These are phyloP conservation scores for Kwoniella bestiolae DNA, from an alignment of 768 basidiomycete genomes.

Conservation along the genomic window DNA sequence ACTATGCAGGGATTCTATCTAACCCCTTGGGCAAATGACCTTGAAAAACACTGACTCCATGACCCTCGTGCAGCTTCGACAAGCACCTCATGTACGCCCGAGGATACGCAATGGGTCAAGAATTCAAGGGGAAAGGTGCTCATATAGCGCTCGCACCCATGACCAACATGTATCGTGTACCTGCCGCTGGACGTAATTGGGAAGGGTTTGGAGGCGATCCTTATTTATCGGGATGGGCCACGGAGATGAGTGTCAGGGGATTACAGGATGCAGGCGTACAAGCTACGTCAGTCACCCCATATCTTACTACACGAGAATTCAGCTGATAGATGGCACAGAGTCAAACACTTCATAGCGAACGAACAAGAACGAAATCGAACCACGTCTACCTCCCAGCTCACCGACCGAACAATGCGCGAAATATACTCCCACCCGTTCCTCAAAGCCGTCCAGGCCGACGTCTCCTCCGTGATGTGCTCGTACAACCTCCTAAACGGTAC, in stretches of 20 bases:
- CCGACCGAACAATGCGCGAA: slow-evolving; percentile 70
- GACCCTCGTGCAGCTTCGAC: slow-evolving; percentile 63
- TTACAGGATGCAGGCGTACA: slow-evolving; percentile 68
- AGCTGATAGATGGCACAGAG: slow-evolving; percentile 13
- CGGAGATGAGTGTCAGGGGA: slow-evolving; percentile 78
- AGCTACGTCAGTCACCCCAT: slow-evolving; percentile 58
- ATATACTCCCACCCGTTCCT: slow-evolving; percentile 57
- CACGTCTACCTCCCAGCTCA: slow-evolving; percentile 66
- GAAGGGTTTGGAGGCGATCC: slow-evolving; percentile 93
- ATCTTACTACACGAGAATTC: too few species aligned
- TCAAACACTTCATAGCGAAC: slow-evolving; percentile 57
- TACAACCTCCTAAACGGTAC: slow-evolving; percentile 57
- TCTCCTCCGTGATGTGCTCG: slow-evolving; percentile 63
- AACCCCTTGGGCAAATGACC: too few species aligned
- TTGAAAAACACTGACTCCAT: too few species aligned
- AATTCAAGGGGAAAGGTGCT: slow-evolving; percentile 82
- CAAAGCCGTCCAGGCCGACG: slow-evolving; percentile 68
- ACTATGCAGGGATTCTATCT: too few species aligned
- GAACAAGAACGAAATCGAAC: slow-evolving; percentile 60
- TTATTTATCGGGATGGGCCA: slow-evolving; percentile 70
- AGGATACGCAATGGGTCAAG: slow-evolving; percentile 77
- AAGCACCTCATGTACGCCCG: slow-evolving; percentile 75
- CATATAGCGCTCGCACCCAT: slow-evolving; percentile 73
- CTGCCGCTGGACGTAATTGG: slow-evolving; percentile 80
- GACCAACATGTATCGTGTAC: slow-evolving; percentile 84